Conservation (phyloP, 78 protist genomes). For the Bodo saltans region DNA sequence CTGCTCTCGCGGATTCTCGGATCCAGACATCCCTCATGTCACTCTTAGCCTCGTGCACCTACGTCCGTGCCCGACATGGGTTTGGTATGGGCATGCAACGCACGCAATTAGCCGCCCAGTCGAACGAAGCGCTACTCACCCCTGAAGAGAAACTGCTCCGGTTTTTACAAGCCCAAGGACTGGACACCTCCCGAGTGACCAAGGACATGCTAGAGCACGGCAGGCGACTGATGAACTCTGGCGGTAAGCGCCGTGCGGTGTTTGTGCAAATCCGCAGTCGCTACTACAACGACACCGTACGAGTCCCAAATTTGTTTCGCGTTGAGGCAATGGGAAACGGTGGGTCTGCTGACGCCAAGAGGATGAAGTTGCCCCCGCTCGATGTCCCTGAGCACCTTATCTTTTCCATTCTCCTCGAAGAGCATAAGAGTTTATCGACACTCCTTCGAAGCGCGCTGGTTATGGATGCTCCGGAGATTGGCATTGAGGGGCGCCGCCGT, state of each 20-base stretch:
- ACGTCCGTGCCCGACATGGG: conserved; percentile 36
- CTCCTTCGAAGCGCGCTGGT: background rate
- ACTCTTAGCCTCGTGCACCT: background rate
- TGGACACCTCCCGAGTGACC: conserved; percentile 19
- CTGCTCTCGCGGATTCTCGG: no score
- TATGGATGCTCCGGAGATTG: background rate
- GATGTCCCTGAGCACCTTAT: conserved; percentile 23
- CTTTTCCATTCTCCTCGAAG: background rate
- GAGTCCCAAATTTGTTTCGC: conserved; percentile 1
- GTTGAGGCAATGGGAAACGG: background rate
- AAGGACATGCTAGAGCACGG: background rate
- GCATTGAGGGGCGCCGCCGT: background rate
- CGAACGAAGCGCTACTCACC: background rate
- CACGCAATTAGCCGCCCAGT: background rate
- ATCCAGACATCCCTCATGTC: no score
- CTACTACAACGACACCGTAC: background rate
- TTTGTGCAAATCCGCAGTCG: conserved; percentile 25
- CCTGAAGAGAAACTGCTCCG: conserved; percentile 12
- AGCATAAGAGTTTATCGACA: background rate
- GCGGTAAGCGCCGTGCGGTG: background rate
- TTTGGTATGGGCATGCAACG: conserved; percentile 23
- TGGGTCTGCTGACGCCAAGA: background rate
- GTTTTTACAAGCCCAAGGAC: conserved; percentile 38
- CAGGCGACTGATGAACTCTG: background rate
- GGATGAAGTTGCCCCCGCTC: background rate